phyloP scores from a whole-genome alignment of 176 grass and related monocot genomes.

The Aegilops bicornis region DNA sequence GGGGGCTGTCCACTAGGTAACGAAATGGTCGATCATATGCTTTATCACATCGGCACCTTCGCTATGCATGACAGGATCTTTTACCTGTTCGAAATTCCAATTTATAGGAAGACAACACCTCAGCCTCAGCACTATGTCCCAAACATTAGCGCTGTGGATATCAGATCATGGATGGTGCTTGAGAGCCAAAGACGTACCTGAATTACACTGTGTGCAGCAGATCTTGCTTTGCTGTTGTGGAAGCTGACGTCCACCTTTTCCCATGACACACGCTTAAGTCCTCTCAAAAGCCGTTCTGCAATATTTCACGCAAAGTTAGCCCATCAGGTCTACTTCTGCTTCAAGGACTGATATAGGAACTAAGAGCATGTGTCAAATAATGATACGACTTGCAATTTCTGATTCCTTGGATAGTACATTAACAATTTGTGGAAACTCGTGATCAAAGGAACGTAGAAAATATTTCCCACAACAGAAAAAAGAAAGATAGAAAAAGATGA shows the following conservation, averaged over 20 bases:
- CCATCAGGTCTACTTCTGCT: background rate
- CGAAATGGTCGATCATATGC: constrained; percentile 83
- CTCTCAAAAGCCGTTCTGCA: constrained; percentile 77
- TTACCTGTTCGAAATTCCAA: constrained; percentile 55
- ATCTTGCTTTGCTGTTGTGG: constrained; percentile 71
- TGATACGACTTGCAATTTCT: too few species aligned
- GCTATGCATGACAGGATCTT: constrained; percentile 64
- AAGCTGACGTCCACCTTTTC: constrained; percentile 98
- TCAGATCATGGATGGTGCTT: background rate
- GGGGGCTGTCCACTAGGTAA: constrained; percentile 5
- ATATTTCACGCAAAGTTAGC: constrained; percentile 31
- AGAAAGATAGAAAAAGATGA: background rate
- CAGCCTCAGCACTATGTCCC: background rate
- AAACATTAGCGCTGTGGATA: constrained; percentile 14
- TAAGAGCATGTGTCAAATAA: too few species aligned
- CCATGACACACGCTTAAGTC: constrained; percentile 80
- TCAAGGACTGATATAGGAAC: too few species aligned
- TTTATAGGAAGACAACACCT: background rate
- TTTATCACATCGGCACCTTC: constrained; percentile 92
- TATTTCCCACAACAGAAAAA: background rate
- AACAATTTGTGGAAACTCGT: too few species aligned
- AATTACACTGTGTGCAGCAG: constrained; percentile 88
- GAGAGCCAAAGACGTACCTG: constrained; percentile 52
- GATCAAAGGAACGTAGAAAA: too few species aligned
- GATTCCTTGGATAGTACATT: too few species aligned